Conservation (phyloP, 371 early-diverging fungal species). For the Haplosporangium sp. region DNA sequence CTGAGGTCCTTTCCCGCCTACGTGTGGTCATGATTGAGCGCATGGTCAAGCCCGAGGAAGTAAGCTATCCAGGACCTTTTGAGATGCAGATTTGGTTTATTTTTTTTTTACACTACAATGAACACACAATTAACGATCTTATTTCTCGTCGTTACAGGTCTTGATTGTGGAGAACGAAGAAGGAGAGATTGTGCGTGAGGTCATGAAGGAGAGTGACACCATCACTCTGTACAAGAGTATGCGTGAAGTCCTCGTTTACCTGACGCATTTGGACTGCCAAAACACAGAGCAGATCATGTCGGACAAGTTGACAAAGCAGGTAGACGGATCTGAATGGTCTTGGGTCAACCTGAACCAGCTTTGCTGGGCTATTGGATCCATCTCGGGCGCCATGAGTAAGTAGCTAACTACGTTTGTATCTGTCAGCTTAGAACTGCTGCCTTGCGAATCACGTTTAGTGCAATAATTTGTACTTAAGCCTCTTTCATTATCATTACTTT, state of each 20-base stretch:
- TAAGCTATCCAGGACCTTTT: slow-evolving; percentile 95
- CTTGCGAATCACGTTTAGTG: slow-evolving; percentile 70
- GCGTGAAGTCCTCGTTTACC: slow-evolving; percentile 96
- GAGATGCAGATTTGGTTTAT: slow-evolving; percentile 38
- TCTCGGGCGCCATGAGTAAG: slow-evolving; percentile 93
- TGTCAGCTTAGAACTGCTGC: slow-evolving; percentile 30
- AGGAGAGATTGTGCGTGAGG: slow-evolving; percentile 99
- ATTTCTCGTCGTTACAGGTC: slow-evolving; percentile 72
- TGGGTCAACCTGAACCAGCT: slow-evolving; percentile 98
- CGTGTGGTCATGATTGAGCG: slow-evolving; percentile 96
- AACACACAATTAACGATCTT: slow-evolving; percentile 66
- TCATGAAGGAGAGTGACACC: slow-evolving; percentile 98
- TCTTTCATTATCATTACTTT: neutral
- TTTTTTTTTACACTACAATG: neutral
- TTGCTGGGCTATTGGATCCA: slow-evolving; percentile 99
- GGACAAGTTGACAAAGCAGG: slow-evolving; percentile 89
- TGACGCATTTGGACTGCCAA: slow-evolving; percentile 94
- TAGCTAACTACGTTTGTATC: neutral
- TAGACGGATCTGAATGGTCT: slow-evolving; percentile 95
- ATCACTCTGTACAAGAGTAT: slow-evolving; percentile 98
- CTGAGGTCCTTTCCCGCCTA: slow-evolving; percentile 81
- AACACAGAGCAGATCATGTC: slow-evolving; percentile 97
- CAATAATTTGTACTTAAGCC: neutral
- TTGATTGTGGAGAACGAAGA: slow-evolving; percentile 99
- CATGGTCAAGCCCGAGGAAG: slow-evolving; percentile 98